phyloP scores from a whole-genome alignment of 805 yeast genomes.

The Myxozyma udenii region DNA sequence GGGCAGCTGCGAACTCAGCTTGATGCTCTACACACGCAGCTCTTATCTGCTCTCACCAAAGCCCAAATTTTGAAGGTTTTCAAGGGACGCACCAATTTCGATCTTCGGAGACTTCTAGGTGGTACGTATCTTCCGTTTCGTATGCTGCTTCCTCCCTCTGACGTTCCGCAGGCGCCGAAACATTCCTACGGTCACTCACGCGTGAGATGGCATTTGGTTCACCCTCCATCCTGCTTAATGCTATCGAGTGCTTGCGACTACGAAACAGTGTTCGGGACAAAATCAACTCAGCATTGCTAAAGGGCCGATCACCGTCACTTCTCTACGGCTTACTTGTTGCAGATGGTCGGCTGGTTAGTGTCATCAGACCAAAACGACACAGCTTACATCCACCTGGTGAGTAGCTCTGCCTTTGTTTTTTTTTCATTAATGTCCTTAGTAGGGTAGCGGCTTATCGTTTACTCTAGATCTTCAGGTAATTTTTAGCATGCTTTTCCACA shows the following conservation, averaged over 20 bases:
- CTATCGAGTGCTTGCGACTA: slow-evolving; percentile 61
- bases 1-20: slow-evolving; percentile 56
- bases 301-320: slow-evolving; percentile 51
- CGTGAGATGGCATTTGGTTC: slow-evolving; percentile 51
- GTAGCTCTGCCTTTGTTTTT: background rate
- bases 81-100: slow-evolving; percentile 71
- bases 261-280: slow-evolving; percentile 55
- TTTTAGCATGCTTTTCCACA: slow-evolving; percentile 64
- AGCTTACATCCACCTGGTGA: slow-evolving; percentile 61
- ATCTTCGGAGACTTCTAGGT: slow-evolving; percentile 70
- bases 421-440: background rate
- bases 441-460: background rate
- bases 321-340: slow-evolving; percentile 74
- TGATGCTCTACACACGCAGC: slow-evolving; percentile 67
- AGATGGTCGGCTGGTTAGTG: slow-evolving; percentile 62
- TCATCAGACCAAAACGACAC: slow-evolving; percentile 74
- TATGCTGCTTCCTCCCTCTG: background rate
- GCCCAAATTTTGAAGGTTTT: slow-evolving; percentile 71
- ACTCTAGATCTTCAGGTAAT: slow-evolving; percentile 65
- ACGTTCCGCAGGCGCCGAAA: slow-evolving; percentile 55
- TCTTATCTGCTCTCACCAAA: slow-evolving; percentile 79
- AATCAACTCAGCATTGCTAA: slow-evolving; percentile 54
- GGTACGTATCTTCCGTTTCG: slow-evolving; percentile 13
- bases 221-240: slow-evolving; percentile 61
- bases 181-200: slow-evolving; percentile 65